Base-by-base conservation (phyloP, 371 early-diverging fungal genomes). In the Mucor mucedo region DNA sequence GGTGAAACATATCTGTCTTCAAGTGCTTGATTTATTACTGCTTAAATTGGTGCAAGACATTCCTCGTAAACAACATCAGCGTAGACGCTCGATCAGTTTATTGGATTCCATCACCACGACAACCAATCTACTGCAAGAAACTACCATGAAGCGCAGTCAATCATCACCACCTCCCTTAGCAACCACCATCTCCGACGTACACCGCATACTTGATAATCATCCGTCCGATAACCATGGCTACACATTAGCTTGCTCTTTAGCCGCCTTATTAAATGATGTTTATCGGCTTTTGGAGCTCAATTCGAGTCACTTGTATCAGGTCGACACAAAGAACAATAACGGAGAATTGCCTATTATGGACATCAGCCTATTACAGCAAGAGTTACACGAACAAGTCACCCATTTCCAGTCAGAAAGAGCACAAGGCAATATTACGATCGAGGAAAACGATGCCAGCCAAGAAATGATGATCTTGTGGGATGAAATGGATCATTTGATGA, bases 231-330 rank as follows among this genome's bases (percentile, higher is more conserved):
- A 40, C 8, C 68, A 70, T 21, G 73, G 77, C 55, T 80, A 80
- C 44, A 77, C 73, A n/a, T 59, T 83, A 6, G 73, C 70, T 32
- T 80, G 79, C 54, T 69, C 79, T 10, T 54, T 83, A 11, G 79
- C 83, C 27, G 77, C 77, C 2, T 56, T 83, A 0, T 60, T 80
- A 40, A 72, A 70, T 4, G 59, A 80, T 39, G 50, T 83, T 3
- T 83, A 83, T 57, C 56, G 69, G 9, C 53, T 83, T 4, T 52
- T 80, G 6, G 81, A 83, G 52, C 40, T 73, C 3, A 53, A 58
- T 56, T 55, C 65, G 5, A 14, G 32, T 13, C 14, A 45, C 39
- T 42, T 48, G 29, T 33, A 52, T 39, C 55, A 55, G 21, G 21
- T 21, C 21, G 21, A 21, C 21, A 21, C 21, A 21, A 21, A 21